Evolutionary conservation across 2,329 filamentous ascomycete genomes (phyloP), one percentile per base, ranked within the genome.

Genomic region (Penicillium sp.): DNA sequence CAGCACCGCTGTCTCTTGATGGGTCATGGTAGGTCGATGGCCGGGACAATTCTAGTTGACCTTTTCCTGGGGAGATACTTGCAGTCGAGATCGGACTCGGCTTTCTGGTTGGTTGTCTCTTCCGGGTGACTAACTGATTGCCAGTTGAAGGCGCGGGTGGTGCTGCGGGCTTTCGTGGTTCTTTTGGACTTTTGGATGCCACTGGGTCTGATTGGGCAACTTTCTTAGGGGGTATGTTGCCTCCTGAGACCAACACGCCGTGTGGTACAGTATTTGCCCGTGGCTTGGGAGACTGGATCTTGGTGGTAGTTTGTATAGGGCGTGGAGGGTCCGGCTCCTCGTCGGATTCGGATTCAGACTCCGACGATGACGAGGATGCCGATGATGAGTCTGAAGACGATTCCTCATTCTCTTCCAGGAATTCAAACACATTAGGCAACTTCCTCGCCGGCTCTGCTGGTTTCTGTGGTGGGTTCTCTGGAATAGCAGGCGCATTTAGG

Each of bases 371-470:
- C 8, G 37, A 56, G 2, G 37, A 42, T 19, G 49, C 67, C 3
- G 64, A 66, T 9, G 66, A 63, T 48, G 64, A 63, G 29, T 60
- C 63, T 31, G 57, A 62, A 40, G 62, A 61, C 6, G 66, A 64
- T 8, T 63, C 62, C 17, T 64, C 64, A 13, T 58, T 56, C 12
- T 71, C 62, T 21, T 76, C 73, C 7, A 77, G 65, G 46, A 73
- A 77, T 45, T 77, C 69, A 61, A 77, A 77, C 9, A 77, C 75
- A 63, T 77, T 71, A 5, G 74, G 73, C 15, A 64, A 49, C 40
- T 62, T 67, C 38, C 62, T 65, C 27, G 65, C 49, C 4, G 64
- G 37, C 31, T 60, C 66, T 25, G 54, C 50, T 6, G 62, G 23
- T 42, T 66, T 68, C 19, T 37, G 40, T 12, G 45, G 41, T 35